Base-by-base conservation (phyloP, 495 filamentous ascomycete genomes). In the Tuber calosporum region DNA sequence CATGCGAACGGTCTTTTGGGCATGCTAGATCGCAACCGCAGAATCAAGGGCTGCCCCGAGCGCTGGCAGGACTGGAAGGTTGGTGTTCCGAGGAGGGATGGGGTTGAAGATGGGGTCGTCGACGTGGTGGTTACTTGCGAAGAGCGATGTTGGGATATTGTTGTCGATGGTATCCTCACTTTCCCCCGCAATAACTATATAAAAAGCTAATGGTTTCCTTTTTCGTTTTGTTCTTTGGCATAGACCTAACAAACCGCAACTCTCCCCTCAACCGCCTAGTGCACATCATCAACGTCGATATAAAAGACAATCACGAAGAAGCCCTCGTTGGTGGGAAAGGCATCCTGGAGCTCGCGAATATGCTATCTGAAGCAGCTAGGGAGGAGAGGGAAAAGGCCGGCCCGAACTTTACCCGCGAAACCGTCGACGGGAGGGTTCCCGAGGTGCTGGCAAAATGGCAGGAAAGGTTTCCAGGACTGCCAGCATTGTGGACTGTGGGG, bases 1-100 rank as follows among this genome's bases (percentile, higher is more conserved):
- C 89, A 89, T 69, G 89, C 90, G 30, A 99, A 99, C 82, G 96
- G 96, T 39, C 87, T 98, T 62, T 84, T 99, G 66, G 93, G 93
- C 80, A 98, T 99, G 96, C 87, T 99, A 30, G 93, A 92, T 73
- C 89, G 96, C 73, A 99, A 99, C 79, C 88, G 92, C 70, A 86
- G 87, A 45, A 90, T 99, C 79, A 99, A 99, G 85, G 94, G 89
- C 88, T 92, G 92, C 4, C 96, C 96, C 1, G 96, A 99, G 83
- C 88, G 96, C 67, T 99, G 96, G 92, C 96, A 99, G 82, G 94
- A 99, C 82, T 99, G 96, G 95, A 87, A 91, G 37, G 85, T 96
- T 9, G 96, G 96, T 0, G 84, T 90, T 76, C 94, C 96, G 19
- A 86, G 96, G 71, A 80, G 93, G 22, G 90, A 88, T 41, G 95